These are phyloP conservation scores for Neopestalotiopsis clavispora DNA, from an alignment of 2,329 filamentous ascomycete species.

Conservation along the genomic window DNA sequence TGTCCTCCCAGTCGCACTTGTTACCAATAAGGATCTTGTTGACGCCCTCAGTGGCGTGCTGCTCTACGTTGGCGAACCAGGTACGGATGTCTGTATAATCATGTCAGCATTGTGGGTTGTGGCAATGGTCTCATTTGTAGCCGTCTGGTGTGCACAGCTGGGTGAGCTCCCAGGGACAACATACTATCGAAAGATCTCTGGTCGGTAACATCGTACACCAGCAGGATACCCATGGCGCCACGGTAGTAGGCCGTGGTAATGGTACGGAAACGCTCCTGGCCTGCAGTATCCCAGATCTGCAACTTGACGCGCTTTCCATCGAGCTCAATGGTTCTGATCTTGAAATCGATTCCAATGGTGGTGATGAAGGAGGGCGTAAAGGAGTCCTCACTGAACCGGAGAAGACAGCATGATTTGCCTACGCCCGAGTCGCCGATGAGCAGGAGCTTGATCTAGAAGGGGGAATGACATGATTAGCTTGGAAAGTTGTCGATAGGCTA, in stretches of 20 bases:
- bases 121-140: slow-evolving; percentile 2
- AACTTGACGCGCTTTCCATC: slow-evolving; percentile 99
- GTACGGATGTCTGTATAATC: slow-evolving; percentile 83
- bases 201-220: slow-evolving; percentile 98
- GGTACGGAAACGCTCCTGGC: slow-evolving; percentile 96
- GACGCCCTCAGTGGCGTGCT: slow-evolving; percentile 97
- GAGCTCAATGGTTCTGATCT: slow-evolving; percentile 98
- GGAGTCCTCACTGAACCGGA: slow-evolving; percentile 96
- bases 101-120: neutral
- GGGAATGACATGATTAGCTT: neutral
- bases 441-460: slow-evolving; percentile 85
- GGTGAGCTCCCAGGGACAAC: slow-evolving; percentile 20
- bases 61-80: slow-evolving; percentile 99
- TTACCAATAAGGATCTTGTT: slow-evolving; percentile 99
- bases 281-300: slow-evolving; percentile 99
- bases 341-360: slow-evolving; percentile 99
- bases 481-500: slow-evolving; percentile 21
- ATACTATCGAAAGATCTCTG: slow-evolving; percentile 93
- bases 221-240: slow-evolving; percentile 95
- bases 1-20: slow-evolving; percentile 99
- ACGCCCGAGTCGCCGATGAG: slow-evolving; percentile 97
- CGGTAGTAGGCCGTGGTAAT: slow-evolving; percentile 99
- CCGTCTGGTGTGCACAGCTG: neutral
- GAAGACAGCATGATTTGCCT: slow-evolving; percentile 94
- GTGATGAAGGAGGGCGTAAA: slow-evolving; percentile 98